These are phyloP conservation scores for Nicotiana benthamiana DNA, from an alignment of 257 asterid genomes.

Conservation along the genomic window DNA sequence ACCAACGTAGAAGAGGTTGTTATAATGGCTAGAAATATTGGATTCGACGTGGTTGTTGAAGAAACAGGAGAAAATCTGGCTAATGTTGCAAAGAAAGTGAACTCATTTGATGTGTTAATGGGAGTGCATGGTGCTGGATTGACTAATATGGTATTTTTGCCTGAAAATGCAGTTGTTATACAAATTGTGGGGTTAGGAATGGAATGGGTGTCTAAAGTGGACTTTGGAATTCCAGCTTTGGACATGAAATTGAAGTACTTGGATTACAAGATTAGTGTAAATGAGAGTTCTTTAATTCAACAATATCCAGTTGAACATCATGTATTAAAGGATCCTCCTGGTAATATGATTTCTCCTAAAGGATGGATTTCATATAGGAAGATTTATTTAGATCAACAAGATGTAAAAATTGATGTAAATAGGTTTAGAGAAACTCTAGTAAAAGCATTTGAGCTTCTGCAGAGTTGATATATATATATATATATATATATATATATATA, in stretches of 20 bases:
- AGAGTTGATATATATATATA: neutral
- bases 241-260: conserved; percentile 46
- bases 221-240: conserved; percentile 23
- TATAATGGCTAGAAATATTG: conserved; percentile 26
- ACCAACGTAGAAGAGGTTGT: conserved; percentile 21
- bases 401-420: conserved; percentile 25
- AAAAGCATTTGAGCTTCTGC: conserved; percentile 14
- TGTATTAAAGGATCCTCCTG: conserved; percentile 19
- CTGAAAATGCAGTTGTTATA: conserved; percentile 44
- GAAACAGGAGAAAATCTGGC: conserved; percentile 16
- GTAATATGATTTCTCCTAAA: neutral
- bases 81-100: conserved; percentile 20
- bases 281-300: conserved; percentile 44
- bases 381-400: conserved; percentile 21
- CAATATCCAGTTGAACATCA: conserved; percentile 18
- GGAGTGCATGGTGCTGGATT: conserved; percentile 82
- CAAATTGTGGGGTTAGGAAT: conserved; percentile 51
- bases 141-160: conserved; percentile 61
- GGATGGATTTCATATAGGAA: conserved; percentile 19
- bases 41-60: conserved; percentile 29
- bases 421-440: conserved; percentile 21
- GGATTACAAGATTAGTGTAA: conserved; percentile 31
- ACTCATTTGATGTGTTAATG: conserved; percentile 47
- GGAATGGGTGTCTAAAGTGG: conserved; percentile 19
- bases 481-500: no score